phyloP scores from a whole-genome alignment of 805 yeast species.

The Cyberlindnera subsufficiens region DNA sequence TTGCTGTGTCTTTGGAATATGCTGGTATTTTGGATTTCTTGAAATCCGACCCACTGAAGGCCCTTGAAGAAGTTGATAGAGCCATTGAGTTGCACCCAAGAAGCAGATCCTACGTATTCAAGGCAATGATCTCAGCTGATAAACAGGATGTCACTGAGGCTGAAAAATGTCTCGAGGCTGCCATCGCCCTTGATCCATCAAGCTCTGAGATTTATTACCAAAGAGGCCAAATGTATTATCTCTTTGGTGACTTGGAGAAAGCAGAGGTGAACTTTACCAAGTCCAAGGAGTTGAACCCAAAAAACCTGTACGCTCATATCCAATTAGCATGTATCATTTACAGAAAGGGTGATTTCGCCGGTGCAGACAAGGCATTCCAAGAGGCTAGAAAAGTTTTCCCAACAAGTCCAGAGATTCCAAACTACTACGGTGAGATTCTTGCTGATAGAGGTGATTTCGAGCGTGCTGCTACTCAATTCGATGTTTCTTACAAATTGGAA shows the following conservation, averaged over 20 bases:
- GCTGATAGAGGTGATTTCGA: slow-evolving; percentile 70
- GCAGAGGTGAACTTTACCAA: slow-evolving; percentile 74
- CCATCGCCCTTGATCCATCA: slow-evolving; percentile 60
- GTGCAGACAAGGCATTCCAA: slow-evolving; percentile 60
- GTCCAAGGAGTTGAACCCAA: slow-evolving; percentile 67
- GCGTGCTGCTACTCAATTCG: slow-evolving; percentile 79
- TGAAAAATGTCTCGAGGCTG: slow-evolving; percentile 66
- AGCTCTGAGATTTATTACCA: slow-evolving; percentile 88
- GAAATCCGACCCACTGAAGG: slow-evolving; percentile 62
- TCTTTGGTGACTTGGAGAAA: slow-evolving; percentile 64
- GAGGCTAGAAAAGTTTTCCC: slow-evolving; percentile 74
- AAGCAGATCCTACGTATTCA: slow-evolving; percentile 74
- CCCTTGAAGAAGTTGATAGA: slow-evolving; percentile 56
- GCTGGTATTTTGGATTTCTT: slow-evolving; percentile 79
- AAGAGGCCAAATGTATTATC: slow-evolving; percentile 85
- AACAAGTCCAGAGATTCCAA: slow-evolving; percentile 85
- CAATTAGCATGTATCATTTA: slow-evolving; percentile 91
- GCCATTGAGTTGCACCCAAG: slow-evolving; percentile 68
- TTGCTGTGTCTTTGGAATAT: slow-evolving; percentile 78
- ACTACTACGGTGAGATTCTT: slow-evolving; percentile 91
- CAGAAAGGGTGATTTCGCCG: slow-evolving; percentile 57
- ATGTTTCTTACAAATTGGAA: slow-evolving; percentile 80
- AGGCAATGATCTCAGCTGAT: slow-evolving; percentile 82
- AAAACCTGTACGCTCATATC: slow-evolving; percentile 78
- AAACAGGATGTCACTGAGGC: slow-evolving; percentile 62